phyloP scores from a whole-genome alignment of 2,329 filamentous ascomycete species.

The Cercospora sesami region DNA sequence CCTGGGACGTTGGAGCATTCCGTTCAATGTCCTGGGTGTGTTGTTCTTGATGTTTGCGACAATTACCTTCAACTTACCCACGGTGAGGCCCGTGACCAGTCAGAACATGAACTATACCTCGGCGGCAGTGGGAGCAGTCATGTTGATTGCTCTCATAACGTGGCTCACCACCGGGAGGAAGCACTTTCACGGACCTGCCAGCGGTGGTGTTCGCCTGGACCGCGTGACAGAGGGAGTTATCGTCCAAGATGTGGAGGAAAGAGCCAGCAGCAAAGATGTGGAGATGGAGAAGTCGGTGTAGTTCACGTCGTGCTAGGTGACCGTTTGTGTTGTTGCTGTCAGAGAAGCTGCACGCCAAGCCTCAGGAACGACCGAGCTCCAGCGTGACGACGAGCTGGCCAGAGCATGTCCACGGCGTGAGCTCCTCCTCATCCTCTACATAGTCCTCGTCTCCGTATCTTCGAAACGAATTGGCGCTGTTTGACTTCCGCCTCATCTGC shows the following conservation, averaged over 20 bases:
- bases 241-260: not conserved
- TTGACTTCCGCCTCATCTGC: not conserved
- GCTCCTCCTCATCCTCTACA: not conserved
- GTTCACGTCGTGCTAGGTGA: not conserved
- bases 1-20: slow-evolving; percentile 48
- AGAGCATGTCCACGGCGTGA: not conserved
- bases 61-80: slow-evolving; percentile 60
- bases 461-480: not conserved
- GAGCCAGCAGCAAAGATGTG: not conserved
- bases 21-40: slow-evolving; percentile 53
- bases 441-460: not conserved
- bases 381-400: slow-evolving; percentile 2
- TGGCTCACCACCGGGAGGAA: slow-evolving; percentile 55
- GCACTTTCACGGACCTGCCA: slow-evolving; percentile 52
- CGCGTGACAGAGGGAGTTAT: not conserved
- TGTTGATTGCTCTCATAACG: slow-evolving; percentile 52
- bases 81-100: slow-evolving; percentile 51
- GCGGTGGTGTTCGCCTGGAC: slow-evolving; percentile 1
- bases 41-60: slow-evolving; percentile 56
- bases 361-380: slow-evolving; percentile 1
- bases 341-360: not conserved
- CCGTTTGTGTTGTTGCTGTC: not conserved
- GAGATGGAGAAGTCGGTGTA: not conserved
- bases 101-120: slow-evolving; percentile 61
- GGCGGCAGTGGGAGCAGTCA: slow-evolving; percentile 57